Evolutionary conservation across 371 early-diverging fungal species (phyloP).

Genomic region (Nematocida minor): DNA sequence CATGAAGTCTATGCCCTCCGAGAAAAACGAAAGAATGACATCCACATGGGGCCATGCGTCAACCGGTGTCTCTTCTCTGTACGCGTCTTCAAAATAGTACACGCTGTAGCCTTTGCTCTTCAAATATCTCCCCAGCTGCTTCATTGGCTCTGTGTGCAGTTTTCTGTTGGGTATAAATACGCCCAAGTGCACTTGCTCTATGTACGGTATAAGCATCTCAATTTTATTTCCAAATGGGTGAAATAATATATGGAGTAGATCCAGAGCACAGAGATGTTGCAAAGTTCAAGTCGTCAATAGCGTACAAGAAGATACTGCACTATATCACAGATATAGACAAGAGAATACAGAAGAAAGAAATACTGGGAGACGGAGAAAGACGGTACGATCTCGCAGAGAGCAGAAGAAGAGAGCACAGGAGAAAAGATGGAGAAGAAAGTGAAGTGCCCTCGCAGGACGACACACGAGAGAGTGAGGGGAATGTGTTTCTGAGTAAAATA

Average conservation of each 20-base stretch:
- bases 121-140: conserved; percentile 17
- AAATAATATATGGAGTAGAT: neutral
- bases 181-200: conserved; percentile 37
- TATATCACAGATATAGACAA: conserved; percentile 6
- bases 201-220: neutral
- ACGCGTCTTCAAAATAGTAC: conserved; percentile 23
- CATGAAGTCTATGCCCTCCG: conserved; percentile 80
- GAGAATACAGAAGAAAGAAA: conserved; percentile 11
- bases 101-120: conserved; percentile 26
- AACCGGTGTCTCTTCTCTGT: conserved; percentile 9
- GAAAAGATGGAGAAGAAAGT: neutral
- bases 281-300: conserved; percentile 23
- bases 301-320: conserved; percentile 16
- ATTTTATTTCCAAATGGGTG: conserved; percentile 27
- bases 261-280: conserved; percentile 29
- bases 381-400: neutral
- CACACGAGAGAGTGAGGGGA: neutral
- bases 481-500: conserved; percentile 3
- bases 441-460: neutral
- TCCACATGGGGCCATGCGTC: conserved; percentile 88
- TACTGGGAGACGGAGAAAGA: conserved; percentile 12
- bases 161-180: conserved; percentile 43
- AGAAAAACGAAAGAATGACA: conserved; percentile 88
- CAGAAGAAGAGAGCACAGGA: neutral
- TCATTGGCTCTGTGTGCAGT: conserved; percentile 27